Conservation (phyloP, 1,284 basidiomycete genomes). For the Ustilago crameri region DNA sequence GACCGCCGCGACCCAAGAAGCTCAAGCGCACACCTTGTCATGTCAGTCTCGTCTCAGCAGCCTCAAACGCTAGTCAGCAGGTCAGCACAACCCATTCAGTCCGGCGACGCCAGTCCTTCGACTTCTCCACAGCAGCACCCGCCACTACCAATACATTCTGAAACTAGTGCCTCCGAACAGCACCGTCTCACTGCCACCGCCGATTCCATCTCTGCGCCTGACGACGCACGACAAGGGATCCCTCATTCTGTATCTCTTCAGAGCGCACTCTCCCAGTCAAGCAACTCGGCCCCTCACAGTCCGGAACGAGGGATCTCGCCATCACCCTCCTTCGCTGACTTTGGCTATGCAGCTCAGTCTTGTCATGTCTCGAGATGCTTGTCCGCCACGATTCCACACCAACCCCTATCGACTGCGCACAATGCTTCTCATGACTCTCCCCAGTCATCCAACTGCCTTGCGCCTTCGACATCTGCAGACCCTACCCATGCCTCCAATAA, state of each 20-base stretch:
- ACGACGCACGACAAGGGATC: not conserved
- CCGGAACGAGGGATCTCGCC: slow-evolving; percentile 33
- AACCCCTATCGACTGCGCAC: not conserved
- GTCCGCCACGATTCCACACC: slow-evolving; percentile 2
- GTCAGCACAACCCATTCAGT: slow-evolving; percentile 1
- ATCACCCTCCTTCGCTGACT: slow-evolving; percentile 26
- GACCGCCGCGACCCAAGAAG: slow-evolving; percentile 46
- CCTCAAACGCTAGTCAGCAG: slow-evolving; percentile 12
- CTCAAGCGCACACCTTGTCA: slow-evolving; percentile 31
- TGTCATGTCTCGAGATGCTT: slow-evolving; percentile 11
- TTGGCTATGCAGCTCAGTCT: slow-evolving; percentile 16
- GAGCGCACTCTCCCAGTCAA: slow-evolving; percentile 21
- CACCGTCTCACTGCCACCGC: not conserved
- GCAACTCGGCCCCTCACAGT: slow-evolving; percentile 16
- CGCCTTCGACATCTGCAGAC: not conserved
- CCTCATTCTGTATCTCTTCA: slow-evolving; percentile 14
- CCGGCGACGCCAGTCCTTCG: slow-evolving; percentile 3
- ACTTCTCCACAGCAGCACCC: slow-evolving; percentile 7
- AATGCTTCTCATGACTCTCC: not conserved
- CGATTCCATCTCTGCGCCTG: not conserved
- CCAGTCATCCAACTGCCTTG: not conserved
- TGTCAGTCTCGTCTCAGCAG: slow-evolving; percentile 22
- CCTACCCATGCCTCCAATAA: not conserved
- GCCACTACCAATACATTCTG: slow-evolving; percentile 12
- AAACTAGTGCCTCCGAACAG: not conserved